These are phyloP conservation scores for Leptomonas pyrrhocoris DNA, from an alignment of 208 protist genomes.

Conservation along the genomic window DNA sequence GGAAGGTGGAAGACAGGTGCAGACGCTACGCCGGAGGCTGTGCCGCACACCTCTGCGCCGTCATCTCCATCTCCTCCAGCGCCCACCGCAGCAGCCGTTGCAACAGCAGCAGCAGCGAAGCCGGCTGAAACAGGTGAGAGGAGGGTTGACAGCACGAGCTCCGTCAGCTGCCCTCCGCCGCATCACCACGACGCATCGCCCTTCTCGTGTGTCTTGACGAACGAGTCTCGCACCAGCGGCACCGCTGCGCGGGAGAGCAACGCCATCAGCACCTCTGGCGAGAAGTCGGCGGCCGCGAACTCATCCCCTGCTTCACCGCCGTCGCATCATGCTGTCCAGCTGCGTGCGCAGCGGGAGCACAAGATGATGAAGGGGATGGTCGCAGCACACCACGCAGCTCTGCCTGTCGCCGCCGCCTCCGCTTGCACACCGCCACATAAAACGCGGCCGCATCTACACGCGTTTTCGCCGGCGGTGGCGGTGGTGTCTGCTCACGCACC, in stretches of 20 bases:
- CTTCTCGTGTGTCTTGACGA: constrained; percentile 5
- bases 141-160: too few species aligned
- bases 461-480: not conserved
- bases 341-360: not conserved
- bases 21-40: not conserved
- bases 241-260: not conserved
- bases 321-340: not conserved
- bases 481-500: not conserved
- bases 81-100: not conserved
- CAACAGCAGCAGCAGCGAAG: not conserved
- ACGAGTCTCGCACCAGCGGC: constrained; percentile 8
- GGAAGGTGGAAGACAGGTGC: not conserved
- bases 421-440: not conserved
- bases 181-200: not conserved
- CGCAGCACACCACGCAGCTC: not conserved
- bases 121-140: not conserved
- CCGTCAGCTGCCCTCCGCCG: too few species aligned
- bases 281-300: not conserved
- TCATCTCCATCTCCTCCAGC: constrained; percentile 4
- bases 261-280: constrained; percentile 2
- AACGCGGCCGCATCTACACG: not conserved
- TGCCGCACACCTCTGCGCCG: constrained; percentile 2
- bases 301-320: not conserved
- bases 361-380: not conserved
- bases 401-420: not conserved